Percentiles rank a stretch among this genome's conserved stretches.
Conservation (phyloP, 2,329 filamentous ascomycete species). For the Fusarium mundagurra region DNA sequence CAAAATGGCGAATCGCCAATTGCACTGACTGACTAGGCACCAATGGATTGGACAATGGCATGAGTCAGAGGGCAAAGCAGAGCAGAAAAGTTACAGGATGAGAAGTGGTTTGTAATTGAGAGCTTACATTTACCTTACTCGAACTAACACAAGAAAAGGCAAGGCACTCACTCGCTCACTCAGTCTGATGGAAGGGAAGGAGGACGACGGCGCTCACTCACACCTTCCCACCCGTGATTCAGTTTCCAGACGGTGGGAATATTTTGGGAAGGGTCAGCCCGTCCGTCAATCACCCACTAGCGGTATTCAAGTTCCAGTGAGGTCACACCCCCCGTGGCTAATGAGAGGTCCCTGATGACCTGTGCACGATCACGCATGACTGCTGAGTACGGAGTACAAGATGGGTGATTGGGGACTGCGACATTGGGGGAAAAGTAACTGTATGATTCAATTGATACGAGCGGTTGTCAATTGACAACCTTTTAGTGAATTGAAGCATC, state of each 20-base stretch:
- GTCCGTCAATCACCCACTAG: not conserved
- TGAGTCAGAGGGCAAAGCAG: not conserved
- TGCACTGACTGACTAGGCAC: not conserved
- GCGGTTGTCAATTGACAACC: not conserved
- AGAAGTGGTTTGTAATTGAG: slow-evolving; percentile 24
- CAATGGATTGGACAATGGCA: slow-evolving; percentile 4
- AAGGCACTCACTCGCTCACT: not conserved
- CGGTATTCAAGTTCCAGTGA: not conserved
- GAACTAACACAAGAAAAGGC: not conserved
- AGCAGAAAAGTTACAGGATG: not conserved
- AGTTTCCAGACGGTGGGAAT: slow-evolving; percentile 34
- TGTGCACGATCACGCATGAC: slow-evolving; percentile 31
- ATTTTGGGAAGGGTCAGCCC: slow-evolving; percentile 41
- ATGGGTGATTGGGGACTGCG: slow-evolving; percentile 3
- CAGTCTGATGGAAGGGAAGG: slow-evolving; percentile 2
- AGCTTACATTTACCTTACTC: not conserved
- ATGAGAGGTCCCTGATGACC: slow-evolving; percentile 36
- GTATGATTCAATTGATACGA: not conserved
- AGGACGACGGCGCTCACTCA: not conserved
- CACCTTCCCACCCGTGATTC: slow-evolving; percentile 15
- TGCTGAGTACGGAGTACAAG: slow-evolving; percentile 6
- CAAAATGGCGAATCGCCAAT: slow-evolving; percentile 4
- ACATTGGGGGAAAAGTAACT: not conserved
- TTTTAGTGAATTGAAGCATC: not conserved
- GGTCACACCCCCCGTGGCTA: slow-evolving; percentile 30